These are phyloP conservation scores for Crithidia acanthocephali DNA, from an alignment of 208 protist species.

Conservation along the genomic window DNA sequence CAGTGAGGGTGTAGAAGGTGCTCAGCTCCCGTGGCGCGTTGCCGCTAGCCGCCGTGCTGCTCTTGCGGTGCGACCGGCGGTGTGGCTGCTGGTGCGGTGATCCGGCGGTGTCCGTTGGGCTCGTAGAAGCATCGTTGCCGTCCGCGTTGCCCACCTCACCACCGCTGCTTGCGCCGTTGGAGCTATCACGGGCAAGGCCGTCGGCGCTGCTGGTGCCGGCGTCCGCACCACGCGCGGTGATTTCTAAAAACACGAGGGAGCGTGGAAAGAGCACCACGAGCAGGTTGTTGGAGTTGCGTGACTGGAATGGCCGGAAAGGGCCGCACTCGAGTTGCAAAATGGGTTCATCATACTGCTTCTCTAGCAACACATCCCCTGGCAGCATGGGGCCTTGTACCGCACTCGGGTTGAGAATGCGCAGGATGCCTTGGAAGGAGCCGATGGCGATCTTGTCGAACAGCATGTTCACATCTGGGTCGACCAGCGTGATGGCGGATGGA, in stretches of 20 bases:
- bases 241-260: slow-evolving; percentile 59
- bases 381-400: slow-evolving; percentile 50
- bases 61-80: neutral
- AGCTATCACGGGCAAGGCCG: neutral
- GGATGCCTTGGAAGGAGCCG: slow-evolving; percentile 85
- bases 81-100: neutral
- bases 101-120: neutral
- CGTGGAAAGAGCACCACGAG: slow-evolving; percentile 86
- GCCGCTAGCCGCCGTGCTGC: neutral
- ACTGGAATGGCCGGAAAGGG: slow-evolving; percentile 54
- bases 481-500: slow-evolving; percentile 56
- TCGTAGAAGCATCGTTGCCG: slow-evolving; percentile 1
- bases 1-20: slow-evolving; percentile 47
- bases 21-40: slow-evolving; percentile 13
- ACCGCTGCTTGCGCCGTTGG: slow-evolving; percentile 5
- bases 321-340: slow-evolving; percentile 89
- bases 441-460: slow-evolving; percentile 67
- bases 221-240: slow-evolving; percentile 11
- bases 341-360: slow-evolving; percentile 85
- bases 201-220: neutral
- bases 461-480: slow-evolving; percentile 77
- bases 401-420: slow-evolving; percentile 82
- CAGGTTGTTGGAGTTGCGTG: slow-evolving; percentile 46
- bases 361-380: slow-evolving; percentile 77
- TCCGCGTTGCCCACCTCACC: neutral